Evolutionary conservation across 331 rosid genomes (phyloP), one percentile per base, ranked within the genome.

Genomic region (Pyrus hybrid): DNA sequence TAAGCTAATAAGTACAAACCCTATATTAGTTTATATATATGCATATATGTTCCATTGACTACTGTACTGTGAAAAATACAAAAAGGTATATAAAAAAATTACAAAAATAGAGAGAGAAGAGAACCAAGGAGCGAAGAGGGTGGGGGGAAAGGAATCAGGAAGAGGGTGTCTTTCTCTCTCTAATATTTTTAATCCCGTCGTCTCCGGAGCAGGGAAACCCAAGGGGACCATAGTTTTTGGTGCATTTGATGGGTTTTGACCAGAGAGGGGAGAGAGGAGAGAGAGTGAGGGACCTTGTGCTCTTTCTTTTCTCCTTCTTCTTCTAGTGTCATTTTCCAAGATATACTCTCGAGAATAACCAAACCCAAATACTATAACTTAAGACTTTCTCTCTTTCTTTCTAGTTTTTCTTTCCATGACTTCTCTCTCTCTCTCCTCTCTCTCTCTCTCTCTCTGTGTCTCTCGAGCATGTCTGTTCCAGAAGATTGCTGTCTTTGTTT

Each of bases 291-390:
- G 79, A 75, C 33, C 62, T 68, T 68, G 65, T 63, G 81, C 75
- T 71, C 78, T 76, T 71, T 80, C 32, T 80, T 78, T 64, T 72
- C 80, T 68, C 56, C 74, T 37, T 35, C 45, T 66, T 57, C 66
- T 67, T 80, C 16, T 88, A 91, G 80, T 87, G 98, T 93, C 98
- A 84, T 91, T 93, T 93, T 93, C 97, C 87, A 29, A 91, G 78
- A 86, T 85, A 93, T 87, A 89, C 95, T 82, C 84, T 85, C 83
- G 79, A 85, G 86, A 80, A 83, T 84, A 82, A 86, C 88, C 86
- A 87, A 78, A 86, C 86, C 60, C 86, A 89, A 84, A 77, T 76
- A 88, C 85, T 73, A 62, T 10, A 25, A 62, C 67, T 62, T 18
- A 62, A 7, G 67, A 26, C 63, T 60, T 13, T 22, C 82, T 54